A percentile compares a stretch with the other conserved stretches of the same genome.
Conservation (phyloP, 208 protist species). For the Spongospora subterranea region DNA sequence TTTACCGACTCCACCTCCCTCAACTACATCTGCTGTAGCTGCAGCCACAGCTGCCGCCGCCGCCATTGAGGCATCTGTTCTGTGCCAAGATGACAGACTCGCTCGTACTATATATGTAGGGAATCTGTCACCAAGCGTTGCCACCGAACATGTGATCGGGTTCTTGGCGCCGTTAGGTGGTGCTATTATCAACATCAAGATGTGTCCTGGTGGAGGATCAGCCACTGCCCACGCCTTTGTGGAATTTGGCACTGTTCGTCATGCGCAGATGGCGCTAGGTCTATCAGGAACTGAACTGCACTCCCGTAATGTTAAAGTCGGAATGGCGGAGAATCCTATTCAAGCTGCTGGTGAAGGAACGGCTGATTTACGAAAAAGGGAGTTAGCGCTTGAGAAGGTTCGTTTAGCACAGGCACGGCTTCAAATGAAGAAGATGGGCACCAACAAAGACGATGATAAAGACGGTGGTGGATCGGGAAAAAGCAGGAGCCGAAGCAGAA, state of each 20-base stretch:
- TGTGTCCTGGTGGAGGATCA: conserved; percentile 10
- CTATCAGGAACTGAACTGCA: conserved; percentile 27
- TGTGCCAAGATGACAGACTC: not conserved
- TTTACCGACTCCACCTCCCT: not conserved
- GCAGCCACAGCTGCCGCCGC: not conserved
- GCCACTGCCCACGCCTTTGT: conserved; percentile 39
- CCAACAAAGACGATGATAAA: not conserved
- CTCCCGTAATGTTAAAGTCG: conserved; percentile 13
- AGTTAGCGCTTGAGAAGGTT: conserved; percentile 45
- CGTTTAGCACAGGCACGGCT: not conserved
- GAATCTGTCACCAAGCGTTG: not conserved
- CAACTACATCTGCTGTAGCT: not conserved
- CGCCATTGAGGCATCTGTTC: not conserved
- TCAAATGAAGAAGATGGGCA: not conserved
- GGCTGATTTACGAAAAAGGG: not conserved
- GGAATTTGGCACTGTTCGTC: conserved; percentile 11
- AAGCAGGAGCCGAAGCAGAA: not conserved
- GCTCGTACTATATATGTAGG: not conserved
- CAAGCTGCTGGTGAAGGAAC: not conserved
- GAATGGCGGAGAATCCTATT: conserved; percentile 43
- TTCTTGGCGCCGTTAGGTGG: conserved; percentile 28
- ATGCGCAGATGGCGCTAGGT: conserved; percentile 35
- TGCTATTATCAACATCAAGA: conserved; percentile 50
- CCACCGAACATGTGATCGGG: conserved; percentile 17
- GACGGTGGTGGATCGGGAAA: not conserved